Base-by-base conservation (phyloP, 768 basidiomycete genomes). In the Kwoniella bestiolae region DNA sequence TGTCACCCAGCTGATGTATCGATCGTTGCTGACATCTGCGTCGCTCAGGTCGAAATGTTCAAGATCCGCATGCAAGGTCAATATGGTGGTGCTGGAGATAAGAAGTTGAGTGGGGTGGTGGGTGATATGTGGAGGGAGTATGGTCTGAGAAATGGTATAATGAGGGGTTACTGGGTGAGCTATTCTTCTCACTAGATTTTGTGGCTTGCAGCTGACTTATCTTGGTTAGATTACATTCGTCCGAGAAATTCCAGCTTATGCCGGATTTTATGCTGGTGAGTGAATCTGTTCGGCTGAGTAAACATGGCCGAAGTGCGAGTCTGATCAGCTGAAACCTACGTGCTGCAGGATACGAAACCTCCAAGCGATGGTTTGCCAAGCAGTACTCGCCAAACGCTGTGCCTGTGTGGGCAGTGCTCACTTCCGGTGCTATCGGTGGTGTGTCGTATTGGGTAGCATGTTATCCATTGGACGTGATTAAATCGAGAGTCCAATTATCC, bases 21-120 rank as follows among this genome's bases (percentile, higher is more conserved):
- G 5, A n/a, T 21, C 46, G n/a, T 8, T 45, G 32, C 38, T 12
- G 25, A 23, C 18, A 16, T 49, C 8, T 28, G 23, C 55, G 26
- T 26, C 18, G n/a, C 6, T 12, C 16, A 66, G 46, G 58, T 74
- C 38, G 96, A 99, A 82, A 92, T 98, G 91, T 97, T 97, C 84
- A 98, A 99, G 82, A 92, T 97, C 29, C 86, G 91, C 18, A 96
- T 96, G 95, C 94, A 96, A 81, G 94, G 90, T 3, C 79, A 97
- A 78, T 95, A 96, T 72, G 95, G 94, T 11, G 85, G 84, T 3
- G 84, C 87, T 12, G 85, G 86, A 8, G 94, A 97, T 78, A 90
- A 94, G 80, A 86, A 87, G 44, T 84, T 99, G 28, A 82, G 89
- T 35, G 85, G 83, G 7, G 85, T 97, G 8, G 87, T 86, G 16